Evolutionary conservation across 805 yeast species (phyloP).

Genomic region (Kodamaea laetipori): DNA sequence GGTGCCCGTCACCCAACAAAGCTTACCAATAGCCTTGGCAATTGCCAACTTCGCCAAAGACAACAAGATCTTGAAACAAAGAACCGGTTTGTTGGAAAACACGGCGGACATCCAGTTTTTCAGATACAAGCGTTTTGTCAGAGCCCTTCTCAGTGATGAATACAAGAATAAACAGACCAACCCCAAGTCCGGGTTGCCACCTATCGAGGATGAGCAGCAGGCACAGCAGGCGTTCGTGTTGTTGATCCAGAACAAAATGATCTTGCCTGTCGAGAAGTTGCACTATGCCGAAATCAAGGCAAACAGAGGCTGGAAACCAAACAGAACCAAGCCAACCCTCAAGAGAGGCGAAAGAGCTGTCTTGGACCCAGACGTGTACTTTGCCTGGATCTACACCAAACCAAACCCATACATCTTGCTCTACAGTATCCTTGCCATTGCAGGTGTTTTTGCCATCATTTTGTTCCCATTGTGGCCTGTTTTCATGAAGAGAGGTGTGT

Average conservation of each 20-base stretch:
- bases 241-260: slow-evolving; percentile 71
- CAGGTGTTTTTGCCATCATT: slow-evolving; percentile 61
- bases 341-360: slow-evolving; percentile 57
- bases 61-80: slow-evolving; percentile 68
- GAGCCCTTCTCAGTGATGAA: slow-evolving; percentile 76
- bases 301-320: slow-evolving; percentile 58
- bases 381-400: slow-evolving; percentile 79
- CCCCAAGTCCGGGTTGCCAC: slow-evolving; percentile 46
- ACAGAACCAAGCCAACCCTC: slow-evolving; percentile 63
- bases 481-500: slow-evolving; percentile 85
- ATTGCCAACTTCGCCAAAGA: slow-evolving; percentile 73
- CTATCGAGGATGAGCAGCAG: slow-evolving; percentile 49
- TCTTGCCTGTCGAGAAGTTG: slow-evolving; percentile 75
- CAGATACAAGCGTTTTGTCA: slow-evolving; percentile 76
- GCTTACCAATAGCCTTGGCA: slow-evolving; percentile 61
- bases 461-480: slow-evolving; percentile 95
- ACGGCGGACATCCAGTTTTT: slow-evolving; percentile 76
- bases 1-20: slow-evolving; percentile 19
- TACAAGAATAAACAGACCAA: slow-evolving; percentile 56
- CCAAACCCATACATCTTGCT: slow-evolving; percentile 65
- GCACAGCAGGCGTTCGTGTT: slow-evolving; percentile 65
- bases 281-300: slow-evolving; percentile 64
- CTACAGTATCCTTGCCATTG: slow-evolving; percentile 66
- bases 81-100: slow-evolving; percentile 76
- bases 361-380: slow-evolving; percentile 67